Evolutionary conservation across 1,284 basidiomycete genomes (phyloP).

Genomic region (Ustilago tritici): DNA sequence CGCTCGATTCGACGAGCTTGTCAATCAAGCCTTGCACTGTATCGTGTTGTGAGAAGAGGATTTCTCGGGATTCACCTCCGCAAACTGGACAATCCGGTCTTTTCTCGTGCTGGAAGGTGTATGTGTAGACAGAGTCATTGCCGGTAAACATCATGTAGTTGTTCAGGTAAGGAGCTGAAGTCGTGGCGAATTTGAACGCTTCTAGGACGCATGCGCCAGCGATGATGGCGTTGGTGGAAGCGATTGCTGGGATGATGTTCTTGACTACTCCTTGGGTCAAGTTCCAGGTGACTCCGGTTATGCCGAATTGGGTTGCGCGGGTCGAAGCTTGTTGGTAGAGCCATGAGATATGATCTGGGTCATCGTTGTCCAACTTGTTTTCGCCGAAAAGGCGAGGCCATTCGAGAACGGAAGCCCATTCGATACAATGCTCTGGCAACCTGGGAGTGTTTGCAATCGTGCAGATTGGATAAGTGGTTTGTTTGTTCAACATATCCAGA

Average conservation of each 20-base stretch:
- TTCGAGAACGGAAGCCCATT: conserved; percentile 99
- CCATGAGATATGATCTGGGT: conserved; percentile 97
- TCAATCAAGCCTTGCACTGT: conserved; percentile 59
- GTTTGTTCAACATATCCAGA: conserved; percentile 97
- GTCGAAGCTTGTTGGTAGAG: conserved; percentile 80
- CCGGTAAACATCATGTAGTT: conserved; percentile 94
- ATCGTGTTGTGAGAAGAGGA: conserved; percentile 28
- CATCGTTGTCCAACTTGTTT: conserved; percentile 74
- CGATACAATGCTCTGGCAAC: conserved; percentile 98
- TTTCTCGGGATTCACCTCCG: conserved; percentile 78
- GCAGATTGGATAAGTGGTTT: conserved; percentile 96
- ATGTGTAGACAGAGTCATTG: conserved; percentile 95
- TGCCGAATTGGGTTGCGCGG: conserved; percentile 90
- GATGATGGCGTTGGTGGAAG: conserved; percentile 67
- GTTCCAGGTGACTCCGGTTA: conserved; percentile 97
- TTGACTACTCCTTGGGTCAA: conserved; percentile 98
- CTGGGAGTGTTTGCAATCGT: conserved; percentile 99
- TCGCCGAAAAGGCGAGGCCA: conserved; percentile 89
- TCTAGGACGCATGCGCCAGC: conserved; percentile 95
- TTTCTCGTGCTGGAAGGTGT: conserved; percentile 95
- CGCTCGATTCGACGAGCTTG: conserved; percentile 49
- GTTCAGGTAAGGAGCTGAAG: conserved; percentile 90
- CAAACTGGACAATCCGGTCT: conserved; percentile 96
- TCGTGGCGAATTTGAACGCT: conserved; percentile 98
- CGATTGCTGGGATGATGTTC: conserved; percentile 92